phyloP scores from a whole-genome alignment of 2,329 filamentous ascomycete species.

The Fusarium setosum region DNA sequence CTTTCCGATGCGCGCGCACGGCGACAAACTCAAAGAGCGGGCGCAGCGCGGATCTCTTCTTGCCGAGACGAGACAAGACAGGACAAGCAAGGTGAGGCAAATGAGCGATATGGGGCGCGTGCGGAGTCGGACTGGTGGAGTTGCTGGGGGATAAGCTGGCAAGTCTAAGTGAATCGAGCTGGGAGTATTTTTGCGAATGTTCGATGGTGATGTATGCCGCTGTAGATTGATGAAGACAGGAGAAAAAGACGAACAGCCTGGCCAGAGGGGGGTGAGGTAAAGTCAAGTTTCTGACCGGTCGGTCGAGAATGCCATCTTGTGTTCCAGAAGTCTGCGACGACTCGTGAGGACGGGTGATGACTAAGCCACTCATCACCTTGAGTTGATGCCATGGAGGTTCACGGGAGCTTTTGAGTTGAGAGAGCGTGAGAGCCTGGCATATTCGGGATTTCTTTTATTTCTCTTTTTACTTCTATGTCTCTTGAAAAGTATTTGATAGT shows the following conservation, averaged over 20 bases:
- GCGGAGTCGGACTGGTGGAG: slow-evolving; percentile 32
- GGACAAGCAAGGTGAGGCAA: not conserved
- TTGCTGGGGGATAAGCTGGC: slow-evolving; percentile 16
- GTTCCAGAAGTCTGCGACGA: slow-evolving; percentile 24
- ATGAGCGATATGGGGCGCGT: slow-evolving; percentile 30
- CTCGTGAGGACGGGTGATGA: slow-evolving; percentile 24
- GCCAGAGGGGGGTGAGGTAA: not conserved
- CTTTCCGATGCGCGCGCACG: not conserved
- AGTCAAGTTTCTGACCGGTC: slow-evolving; percentile 10
- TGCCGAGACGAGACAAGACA: slow-evolving; percentile 1
- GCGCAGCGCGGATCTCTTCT: slow-evolving; percentile 25
- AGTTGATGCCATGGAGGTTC: slow-evolving; percentile 11
- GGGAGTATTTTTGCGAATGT: not conserved
- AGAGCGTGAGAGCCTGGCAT: not conserved
- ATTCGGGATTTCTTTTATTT: too few relatives aligned
- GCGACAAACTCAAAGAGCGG: not conserved
- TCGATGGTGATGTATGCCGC: not conserved
- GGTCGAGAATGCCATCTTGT: slow-evolving; percentile 15
- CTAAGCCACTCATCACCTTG: slow-evolving; percentile 21
- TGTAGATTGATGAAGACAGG: not conserved
- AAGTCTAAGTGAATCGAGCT: not conserved
- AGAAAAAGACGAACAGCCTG: not conserved
- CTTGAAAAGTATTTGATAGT: too few relatives aligned
- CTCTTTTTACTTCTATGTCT: too few relatives aligned
- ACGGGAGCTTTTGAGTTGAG: not conserved